Evolutionary conservation across 2,329 filamentous ascomycete species (phyloP), one percentile per base, ranked within the genome.

Genomic region (Penicillium palitans): DNA sequence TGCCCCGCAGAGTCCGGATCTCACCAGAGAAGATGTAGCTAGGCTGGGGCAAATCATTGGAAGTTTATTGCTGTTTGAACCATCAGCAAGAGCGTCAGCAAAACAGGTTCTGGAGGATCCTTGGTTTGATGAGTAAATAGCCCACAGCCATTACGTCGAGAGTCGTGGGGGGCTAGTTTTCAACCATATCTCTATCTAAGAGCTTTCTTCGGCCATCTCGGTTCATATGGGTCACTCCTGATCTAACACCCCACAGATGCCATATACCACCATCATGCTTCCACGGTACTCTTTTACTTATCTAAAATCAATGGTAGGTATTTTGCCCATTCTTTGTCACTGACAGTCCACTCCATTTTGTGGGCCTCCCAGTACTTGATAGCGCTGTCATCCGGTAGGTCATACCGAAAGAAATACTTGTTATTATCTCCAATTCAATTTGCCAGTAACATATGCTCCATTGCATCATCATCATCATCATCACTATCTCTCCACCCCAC

Each of bases 61-160:
- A 53, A 64, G 31, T 8, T 57, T 71, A 35, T 57, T 70, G 58
- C 48, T 39, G 24, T 70, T 71, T 58, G 64, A 72, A 48, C 69
- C 67, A 33, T 69, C 62, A 19, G 57, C 59, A 53, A 66, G 68
- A 55, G 67, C 65, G 12, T 70, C 68, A 31, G 65, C 64, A 42
- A 65, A 55, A 41, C 54, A 70, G 44, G 42, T 72, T 46, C 45
- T 71, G 2, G 55, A 66, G 48, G 60, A 72, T 37, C 66, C 65
- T 58, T 71, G 64, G 66, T 67, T 69, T 41, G 56, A 65, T 52
- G 48, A 61, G 57, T 62, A 54, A 41, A 41, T 24, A 15, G 7
- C 8, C 29, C 13, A 31, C 12, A 31, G 12, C 29, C 12, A 24
- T 41, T 13, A 7, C 3, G 5, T 19, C 6, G 19, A 41, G 19